phyloP scores from a whole-genome alignment of 345 rosid genomes.

The Camelina sativa region DNA sequence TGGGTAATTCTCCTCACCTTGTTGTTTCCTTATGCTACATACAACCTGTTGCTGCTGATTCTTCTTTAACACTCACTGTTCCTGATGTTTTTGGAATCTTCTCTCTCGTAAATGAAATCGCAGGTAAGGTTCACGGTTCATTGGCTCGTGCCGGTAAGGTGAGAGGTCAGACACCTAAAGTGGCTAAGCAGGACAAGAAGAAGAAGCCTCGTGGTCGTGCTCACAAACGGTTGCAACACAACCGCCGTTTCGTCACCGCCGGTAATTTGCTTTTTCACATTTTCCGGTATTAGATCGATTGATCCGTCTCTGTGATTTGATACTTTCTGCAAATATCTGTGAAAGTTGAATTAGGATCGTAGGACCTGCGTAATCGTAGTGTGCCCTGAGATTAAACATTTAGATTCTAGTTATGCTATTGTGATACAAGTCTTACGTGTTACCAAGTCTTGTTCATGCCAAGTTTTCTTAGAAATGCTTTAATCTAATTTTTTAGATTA shows the following conservation, averaged over 20 bases:
- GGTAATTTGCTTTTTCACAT: constrained; percentile 35
- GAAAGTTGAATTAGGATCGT: no score
- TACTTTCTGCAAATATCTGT: no score
- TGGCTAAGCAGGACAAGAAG: constrained; percentile 91
- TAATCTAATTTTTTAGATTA: not conserved
- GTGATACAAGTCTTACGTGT: not conserved
- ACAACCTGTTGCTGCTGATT: not conserved
- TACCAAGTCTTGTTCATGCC: not conserved
- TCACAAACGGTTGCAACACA: constrained; percentile 86
- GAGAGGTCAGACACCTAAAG: constrained; percentile 88
- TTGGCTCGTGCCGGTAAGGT: constrained; percentile 96
- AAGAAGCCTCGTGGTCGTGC: constrained; percentile 97
- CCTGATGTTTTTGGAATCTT: not conserved
- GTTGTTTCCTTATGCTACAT: not conserved
- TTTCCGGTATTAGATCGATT: not conserved
- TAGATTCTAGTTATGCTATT: not conserved
- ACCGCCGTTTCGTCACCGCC: constrained; percentile 86
- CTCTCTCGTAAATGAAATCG: not conserved
- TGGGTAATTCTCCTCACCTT: not conserved
- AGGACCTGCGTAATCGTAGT: not conserved
- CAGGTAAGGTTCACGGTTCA: constrained; percentile 68
- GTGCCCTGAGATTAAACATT: not conserved
- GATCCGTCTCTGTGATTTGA: not conserved
- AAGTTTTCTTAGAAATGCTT: no score
- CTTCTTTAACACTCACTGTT: not conserved